Percentiles rank a stretch among this genome's conserved stretches.
Conservation (phyloP, 192 early-diverging fungal genomes). For the Entomortierella lignicola region DNA sequence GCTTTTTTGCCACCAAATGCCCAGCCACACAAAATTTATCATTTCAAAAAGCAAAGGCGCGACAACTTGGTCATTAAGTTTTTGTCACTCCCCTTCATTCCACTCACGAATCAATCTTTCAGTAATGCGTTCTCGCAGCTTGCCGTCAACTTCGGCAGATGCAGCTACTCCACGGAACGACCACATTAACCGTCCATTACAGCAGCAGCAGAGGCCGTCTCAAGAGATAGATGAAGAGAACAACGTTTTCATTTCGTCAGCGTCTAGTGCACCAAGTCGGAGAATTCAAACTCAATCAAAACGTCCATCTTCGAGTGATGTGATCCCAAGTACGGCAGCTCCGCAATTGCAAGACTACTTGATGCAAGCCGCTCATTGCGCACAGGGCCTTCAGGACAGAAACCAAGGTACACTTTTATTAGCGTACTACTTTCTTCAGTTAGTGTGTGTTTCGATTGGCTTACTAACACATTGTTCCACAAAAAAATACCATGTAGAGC, state of each 20-base stretch:
- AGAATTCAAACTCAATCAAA: neutral
- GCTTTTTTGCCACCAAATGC: neutral
- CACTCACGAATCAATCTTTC: neutral
- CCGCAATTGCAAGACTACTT: slow-evolving; percentile 20
- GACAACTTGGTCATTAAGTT: no score
- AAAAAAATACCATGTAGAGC: no score
- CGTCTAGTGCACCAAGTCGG: neutral
- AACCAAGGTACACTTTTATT: slow-evolving; percentile 21
- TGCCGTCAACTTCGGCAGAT: neutral
- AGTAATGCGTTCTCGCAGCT: neutral
- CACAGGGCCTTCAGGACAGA: slow-evolving; percentile 10
- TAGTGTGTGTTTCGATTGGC: no score
- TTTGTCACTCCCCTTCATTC: neutral
- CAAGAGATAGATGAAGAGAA: neutral
- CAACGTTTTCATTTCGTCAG: neutral
- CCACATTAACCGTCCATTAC: neutral
- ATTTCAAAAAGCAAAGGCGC: no score
- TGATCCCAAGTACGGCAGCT: neutral
- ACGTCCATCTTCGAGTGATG: neutral
- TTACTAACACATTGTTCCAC: no score
- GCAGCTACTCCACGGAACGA: neutral
- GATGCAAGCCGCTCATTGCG: slow-evolving; percentile 17
- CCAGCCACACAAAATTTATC: neutral
- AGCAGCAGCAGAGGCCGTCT: slow-evolving; percentile 2
- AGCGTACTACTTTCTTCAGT: no score